Conservation (phyloP, 768 basidiomycete species). For the Daedaleopsis nitida region DNA sequence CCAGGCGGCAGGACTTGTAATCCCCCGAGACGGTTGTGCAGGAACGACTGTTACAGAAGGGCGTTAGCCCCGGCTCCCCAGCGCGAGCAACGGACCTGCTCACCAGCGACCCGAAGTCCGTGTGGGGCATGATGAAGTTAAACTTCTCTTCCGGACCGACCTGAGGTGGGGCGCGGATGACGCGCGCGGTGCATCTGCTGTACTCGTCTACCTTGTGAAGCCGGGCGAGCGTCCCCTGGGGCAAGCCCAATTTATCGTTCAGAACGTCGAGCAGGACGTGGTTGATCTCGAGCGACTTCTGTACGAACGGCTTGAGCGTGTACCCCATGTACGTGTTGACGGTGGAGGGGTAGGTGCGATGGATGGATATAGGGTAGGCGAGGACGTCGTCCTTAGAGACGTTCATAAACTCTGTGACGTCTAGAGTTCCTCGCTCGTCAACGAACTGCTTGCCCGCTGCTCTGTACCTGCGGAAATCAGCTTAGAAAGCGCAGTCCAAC, state of each 20-base stretch:
- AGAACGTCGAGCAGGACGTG: slow-evolving; percentile 32
- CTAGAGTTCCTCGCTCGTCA: slow-evolving; percentile 35
- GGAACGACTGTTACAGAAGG: slow-evolving; percentile 53
- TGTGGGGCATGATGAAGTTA: slow-evolving; percentile 35
- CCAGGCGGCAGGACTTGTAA: slow-evolving; percentile 69
- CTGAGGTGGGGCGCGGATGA: slow-evolving; percentile 35
- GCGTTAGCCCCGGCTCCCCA: background rate
- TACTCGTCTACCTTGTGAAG: slow-evolving; percentile 29
- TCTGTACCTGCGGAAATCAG: slow-evolving; percentile 24
- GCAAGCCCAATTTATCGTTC: slow-evolving; percentile 36
- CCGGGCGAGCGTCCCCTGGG: slow-evolving; percentile 30
- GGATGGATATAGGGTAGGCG: slow-evolving; percentile 31
- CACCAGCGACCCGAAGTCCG: slow-evolving; percentile 38
- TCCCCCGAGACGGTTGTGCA: slow-evolving; percentile 71
- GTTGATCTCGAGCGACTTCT: slow-evolving; percentile 34
- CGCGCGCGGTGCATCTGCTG: slow-evolving; percentile 35
- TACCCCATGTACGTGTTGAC: slow-evolving; percentile 33
- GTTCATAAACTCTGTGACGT: slow-evolving; percentile 39
- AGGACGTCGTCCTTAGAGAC: slow-evolving; percentile 40
- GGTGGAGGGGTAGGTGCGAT: slow-evolving; percentile 36
- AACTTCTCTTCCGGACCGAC: slow-evolving; percentile 22
- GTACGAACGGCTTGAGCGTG: slow-evolving; percentile 31
- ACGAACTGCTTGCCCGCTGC: slow-evolving; percentile 34
- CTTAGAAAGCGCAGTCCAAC: background rate
- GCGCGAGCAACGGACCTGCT: slow-evolving; percentile 15